Conservation (phyloP, 2,329 filamentous ascomycete species). For the Fusarium denticulatum region DNA sequence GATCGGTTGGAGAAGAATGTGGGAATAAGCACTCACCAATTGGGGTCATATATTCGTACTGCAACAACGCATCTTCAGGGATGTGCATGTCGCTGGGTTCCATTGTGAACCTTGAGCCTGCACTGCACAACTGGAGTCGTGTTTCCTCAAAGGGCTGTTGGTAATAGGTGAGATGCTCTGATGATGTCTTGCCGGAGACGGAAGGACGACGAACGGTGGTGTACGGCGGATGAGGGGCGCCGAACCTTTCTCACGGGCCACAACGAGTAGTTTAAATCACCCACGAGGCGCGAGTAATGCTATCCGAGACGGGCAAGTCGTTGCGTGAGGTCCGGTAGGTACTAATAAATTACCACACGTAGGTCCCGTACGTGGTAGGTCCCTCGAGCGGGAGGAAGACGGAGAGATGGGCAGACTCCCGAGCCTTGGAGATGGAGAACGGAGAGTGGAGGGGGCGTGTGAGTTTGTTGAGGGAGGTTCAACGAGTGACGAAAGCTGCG, state of each 20-base stretch:
- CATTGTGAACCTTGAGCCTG: conserved; percentile 45
- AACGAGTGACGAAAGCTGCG: conserved; percentile 31
- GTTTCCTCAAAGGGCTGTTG: conserved; percentile 26
- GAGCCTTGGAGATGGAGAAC: conserved; percentile 28
- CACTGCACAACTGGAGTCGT: conserved; percentile 31
- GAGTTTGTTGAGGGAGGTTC: conserved; percentile 24
- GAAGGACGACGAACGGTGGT: conserved; percentile 21
- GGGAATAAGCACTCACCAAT: conserved; percentile 61
- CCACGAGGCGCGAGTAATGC: conserved; percentile 22
- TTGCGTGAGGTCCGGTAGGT: conserved; percentile 31
- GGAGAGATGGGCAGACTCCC: conserved; percentile 38
- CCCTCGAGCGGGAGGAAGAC: conserved; percentile 26
- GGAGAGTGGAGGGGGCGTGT: conserved; percentile 41
- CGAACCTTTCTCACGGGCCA: conserved; percentile 20
- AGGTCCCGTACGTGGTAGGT: background rate
- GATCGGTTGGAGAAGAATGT: conserved; percentile 53
- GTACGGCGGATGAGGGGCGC: conserved; percentile 22
- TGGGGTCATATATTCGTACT: conserved; percentile 60
- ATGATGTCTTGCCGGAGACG: conserved; percentile 26
- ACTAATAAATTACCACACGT: background rate
- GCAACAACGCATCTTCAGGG: conserved; percentile 57
- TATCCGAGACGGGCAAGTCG: conserved; percentile 44
- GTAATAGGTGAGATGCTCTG: conserved; percentile 23
- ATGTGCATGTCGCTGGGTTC: conserved; percentile 55
- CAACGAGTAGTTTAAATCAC: conserved; percentile 13